These are phyloP conservation scores for Allomyces macrogynus DNA, from an alignment of 192 early-diverging fungal species.

Conservation along the genomic window DNA sequence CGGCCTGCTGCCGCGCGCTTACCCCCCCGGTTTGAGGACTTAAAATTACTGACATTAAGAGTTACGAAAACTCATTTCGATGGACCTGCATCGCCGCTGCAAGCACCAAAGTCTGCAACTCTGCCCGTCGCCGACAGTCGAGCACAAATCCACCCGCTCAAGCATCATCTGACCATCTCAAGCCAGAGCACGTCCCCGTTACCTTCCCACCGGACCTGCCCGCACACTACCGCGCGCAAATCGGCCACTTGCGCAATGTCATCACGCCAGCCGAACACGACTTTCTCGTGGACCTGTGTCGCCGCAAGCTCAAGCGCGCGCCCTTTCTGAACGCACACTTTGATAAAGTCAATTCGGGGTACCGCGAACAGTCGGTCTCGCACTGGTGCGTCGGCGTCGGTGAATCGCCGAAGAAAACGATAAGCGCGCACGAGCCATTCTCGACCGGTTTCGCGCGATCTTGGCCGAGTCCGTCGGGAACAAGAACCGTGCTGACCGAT, in stretches of 20 bases:
- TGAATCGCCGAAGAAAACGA: neutral
- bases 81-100: too few species aligned
- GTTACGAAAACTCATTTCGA: too few species aligned
- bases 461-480: neutral
- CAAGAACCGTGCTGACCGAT: neutral
- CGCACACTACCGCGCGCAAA: neutral
- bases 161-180: too few species aligned
- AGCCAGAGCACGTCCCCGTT: too few species aligned
- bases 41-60: too few species aligned
- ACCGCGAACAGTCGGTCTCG: neutral
- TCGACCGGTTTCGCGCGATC: neutral
- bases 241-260: neutral
- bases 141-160: too few species aligned
- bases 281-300: neutral
- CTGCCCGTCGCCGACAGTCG: too few species aligned
- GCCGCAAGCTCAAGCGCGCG: neutral
- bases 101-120: too few species aligned
- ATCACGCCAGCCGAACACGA: neutral
- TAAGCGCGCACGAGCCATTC: neutral
- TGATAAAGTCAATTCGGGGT: neutral
- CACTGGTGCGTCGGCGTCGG: neutral
- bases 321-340: neutral
- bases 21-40: too few species aligned
- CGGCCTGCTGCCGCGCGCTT: too few species aligned
- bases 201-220: neutral